Evolutionary conservation across 2,329 filamentous ascomycete species (phyloP).

Genomic region (Colletotrichum karsti): DNA sequence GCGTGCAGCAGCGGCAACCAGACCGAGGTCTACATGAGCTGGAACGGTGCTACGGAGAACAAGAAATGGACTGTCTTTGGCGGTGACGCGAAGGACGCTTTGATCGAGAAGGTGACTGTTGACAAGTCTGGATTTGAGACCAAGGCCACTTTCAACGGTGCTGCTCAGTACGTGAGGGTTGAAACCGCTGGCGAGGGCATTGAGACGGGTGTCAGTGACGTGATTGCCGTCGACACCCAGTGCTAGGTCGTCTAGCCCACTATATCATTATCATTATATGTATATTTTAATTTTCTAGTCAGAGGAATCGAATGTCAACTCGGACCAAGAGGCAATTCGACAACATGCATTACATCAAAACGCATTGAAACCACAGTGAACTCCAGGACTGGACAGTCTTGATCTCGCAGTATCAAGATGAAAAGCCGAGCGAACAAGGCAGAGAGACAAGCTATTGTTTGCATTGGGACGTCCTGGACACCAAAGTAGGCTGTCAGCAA

Average conservation of each 20-base stretch:
- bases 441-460: too few species aligned
- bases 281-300: too few species aligned
- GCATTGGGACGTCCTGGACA: too few species aligned
- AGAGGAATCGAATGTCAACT: too few species aligned
- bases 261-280: too few species aligned
- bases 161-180: neutral
- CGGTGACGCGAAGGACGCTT: neutral
- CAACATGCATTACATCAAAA: too few species aligned
- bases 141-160: neutral
- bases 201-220: constrained; percentile 5
- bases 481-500: too few species aligned
- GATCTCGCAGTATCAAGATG: too few species aligned
- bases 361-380: too few species aligned
- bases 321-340: too few species aligned
- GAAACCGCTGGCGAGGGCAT: neutral
- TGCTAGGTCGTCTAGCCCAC: neutral
- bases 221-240: neutral
- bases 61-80: constrained; percentile 37
- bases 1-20: constrained; percentile 7
- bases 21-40: constrained; percentile 43
- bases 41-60: constrained; percentile 44
- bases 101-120: neutral
- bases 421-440: too few species aligned
- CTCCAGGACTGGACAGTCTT: too few species aligned
- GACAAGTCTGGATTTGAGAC: constrained; percentile 16